Evolutionary conservation across 1,284 basidiomycete genomes (phyloP).

Genomic region (Trametes polyzona): DNA sequence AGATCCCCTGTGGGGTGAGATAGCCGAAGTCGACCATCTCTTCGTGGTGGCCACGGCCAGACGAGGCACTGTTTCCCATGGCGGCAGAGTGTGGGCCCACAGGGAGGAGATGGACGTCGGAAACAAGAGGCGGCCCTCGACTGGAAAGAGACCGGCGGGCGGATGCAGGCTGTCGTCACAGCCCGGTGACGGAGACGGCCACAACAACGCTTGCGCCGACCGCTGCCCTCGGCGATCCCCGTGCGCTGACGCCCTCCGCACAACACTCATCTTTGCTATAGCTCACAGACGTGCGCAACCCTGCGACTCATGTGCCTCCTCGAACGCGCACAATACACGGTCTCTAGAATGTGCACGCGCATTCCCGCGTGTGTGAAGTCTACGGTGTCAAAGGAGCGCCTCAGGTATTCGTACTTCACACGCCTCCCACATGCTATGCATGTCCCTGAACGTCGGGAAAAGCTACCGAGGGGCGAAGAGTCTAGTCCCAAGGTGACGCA

Average conservation of each 20-base stretch:
- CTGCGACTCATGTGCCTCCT: too few species aligned
- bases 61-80: conserved; percentile 83
- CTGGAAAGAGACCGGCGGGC: conserved; percentile 20
- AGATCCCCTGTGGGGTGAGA: conserved; percentile 88
- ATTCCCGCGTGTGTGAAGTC: too few species aligned
- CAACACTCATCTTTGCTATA: background rate
- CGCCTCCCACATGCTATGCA: too few species aligned
- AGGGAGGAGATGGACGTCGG: conserved; percentile 15
- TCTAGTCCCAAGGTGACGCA: too few species aligned
- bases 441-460: too few species aligned
- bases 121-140: conserved; percentile 13
- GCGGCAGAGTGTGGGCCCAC: conserved; percentile 13
- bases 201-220: conserved; percentile 7
- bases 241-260: background rate
- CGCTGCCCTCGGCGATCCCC: conserved; percentile 12
- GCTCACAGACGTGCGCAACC: too few species aligned
- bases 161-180: conserved; percentile 27
- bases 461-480: too few species aligned
- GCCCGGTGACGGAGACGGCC: conserved; percentile 21
- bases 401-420: too few species aligned
- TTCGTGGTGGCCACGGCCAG: conserved; percentile 70
- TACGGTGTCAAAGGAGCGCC: too few species aligned
- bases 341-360: too few species aligned
- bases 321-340: too few species aligned
- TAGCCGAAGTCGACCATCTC: conserved; percentile 83